Percentiles rank a stretch among this genome's conserved stretches.
phyloP scores from a whole-genome alignment of 2,329 filamentous ascomycete genomes.

The Orbilia brochopaga region DNA sequence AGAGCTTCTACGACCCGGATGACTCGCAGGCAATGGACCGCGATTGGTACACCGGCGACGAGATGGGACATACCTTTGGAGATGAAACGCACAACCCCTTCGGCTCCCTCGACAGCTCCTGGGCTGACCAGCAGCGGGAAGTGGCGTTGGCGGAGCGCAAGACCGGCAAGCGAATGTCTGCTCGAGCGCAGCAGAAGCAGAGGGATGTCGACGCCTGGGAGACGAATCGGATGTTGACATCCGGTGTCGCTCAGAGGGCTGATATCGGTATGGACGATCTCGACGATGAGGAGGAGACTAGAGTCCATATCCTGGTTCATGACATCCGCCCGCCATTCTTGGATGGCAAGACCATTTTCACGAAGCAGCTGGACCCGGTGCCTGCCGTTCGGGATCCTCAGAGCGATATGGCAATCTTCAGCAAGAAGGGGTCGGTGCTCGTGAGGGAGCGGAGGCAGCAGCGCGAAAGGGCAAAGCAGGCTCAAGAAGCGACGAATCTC shows the following conservation, averaged over 20 bases:
- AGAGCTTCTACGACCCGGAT: slow-evolving; percentile 58
- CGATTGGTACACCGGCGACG: slow-evolving; percentile 91
- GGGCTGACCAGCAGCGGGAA: slow-evolving; percentile 77
- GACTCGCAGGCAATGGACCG: slow-evolving; percentile 79
- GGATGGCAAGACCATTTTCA: slow-evolving; percentile 93
- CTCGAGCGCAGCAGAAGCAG: slow-evolving; percentile 80
- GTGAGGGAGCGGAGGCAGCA: slow-evolving; percentile 91
- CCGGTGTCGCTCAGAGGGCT: slow-evolving; percentile 87
- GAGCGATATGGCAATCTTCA: slow-evolving; percentile 99
- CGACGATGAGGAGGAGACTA: slow-evolving; percentile 85
- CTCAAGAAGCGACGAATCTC: slow-evolving; percentile 90
- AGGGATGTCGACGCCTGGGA: slow-evolving; percentile 98
- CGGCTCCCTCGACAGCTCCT: slow-evolving; percentile 73
- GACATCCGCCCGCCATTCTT: slow-evolving; percentile 93
- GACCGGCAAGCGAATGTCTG: slow-evolving; percentile 72
- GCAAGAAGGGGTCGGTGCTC: slow-evolving; percentile 89
- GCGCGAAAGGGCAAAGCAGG: slow-evolving; percentile 89
- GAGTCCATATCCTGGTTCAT: slow-evolving; percentile 89
- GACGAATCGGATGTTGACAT: slow-evolving; percentile 96
- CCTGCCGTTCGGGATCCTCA: slow-evolving; percentile 90
- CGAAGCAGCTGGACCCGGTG: slow-evolving; percentile 93
- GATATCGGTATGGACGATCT: slow-evolving; percentile 82
- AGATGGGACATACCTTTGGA: slow-evolving; percentile 82
- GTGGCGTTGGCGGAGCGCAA: slow-evolving; percentile 79
- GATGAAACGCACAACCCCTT: slow-evolving; percentile 95